Evolutionary conservation across 352 stramenopile genomes (phyloP), one percentile per base, ranked within the genome.

Genomic region (Phytopythium montanum): DNA sequence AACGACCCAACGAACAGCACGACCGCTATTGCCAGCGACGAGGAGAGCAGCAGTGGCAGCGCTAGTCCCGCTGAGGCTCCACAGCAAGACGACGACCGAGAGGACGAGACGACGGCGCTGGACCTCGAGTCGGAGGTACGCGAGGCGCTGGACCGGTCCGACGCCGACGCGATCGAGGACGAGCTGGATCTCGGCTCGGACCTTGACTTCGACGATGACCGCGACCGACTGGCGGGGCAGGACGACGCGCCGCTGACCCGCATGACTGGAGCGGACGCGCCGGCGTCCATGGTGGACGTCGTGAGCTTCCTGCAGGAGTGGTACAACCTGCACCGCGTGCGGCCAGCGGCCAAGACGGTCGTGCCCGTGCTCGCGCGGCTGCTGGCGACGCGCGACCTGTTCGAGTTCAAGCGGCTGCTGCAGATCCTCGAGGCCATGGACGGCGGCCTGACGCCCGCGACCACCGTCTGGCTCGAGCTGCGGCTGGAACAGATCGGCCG

Each of bases 391-490:
- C 73, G 72, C 42, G 79, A 92, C 60, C 56, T 79, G 19, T 62
- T 75, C 2, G 85, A 95, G 54, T 68, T 90, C 61, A 72, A 71
- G 48, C 83, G 85, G 5, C 45, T 95, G 34, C 66, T 95, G 61
- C 83, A 90, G 66, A 87, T 90, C 38, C 54, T 93, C 18, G 79
- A 93, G 31, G 69, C 79, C 23, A 93, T 93, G 83, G 75, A 90
- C 45, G 72, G 72, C 21, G 83, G 81, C 0, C 60, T 93, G 4
- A 78, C 79, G 49, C 83, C 83, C 3, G 77, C 71, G 21, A 87
- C 80, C 36, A 66, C 83, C 26, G 64, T 90, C 26, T 93, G 83
- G 83, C 79, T 93, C 26, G 83, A 93, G 61, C 81, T 75, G 54
- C 75, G 79, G n/a, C 70, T 93, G 6, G 69, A 59, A 18, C 67